Conservation (phyloP, 306 rosid species). For the Rubus parviflorus region DNA sequence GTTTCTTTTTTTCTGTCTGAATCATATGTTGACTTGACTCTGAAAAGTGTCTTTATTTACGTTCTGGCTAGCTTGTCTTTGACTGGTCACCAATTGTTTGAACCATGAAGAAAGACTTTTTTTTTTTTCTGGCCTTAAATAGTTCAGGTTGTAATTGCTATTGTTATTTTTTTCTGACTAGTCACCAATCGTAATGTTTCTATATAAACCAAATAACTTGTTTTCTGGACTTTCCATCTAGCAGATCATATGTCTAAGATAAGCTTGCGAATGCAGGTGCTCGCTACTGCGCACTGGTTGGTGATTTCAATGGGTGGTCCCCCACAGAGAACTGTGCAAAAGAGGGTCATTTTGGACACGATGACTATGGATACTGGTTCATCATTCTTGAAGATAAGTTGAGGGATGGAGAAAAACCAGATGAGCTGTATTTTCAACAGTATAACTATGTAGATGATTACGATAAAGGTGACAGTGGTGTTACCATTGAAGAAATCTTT, state of each 20-base stretch:
- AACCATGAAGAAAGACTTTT: constrained; percentile 16
- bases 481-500: constrained; percentile 72
- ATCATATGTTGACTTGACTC: too few species aligned
- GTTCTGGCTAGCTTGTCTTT: constrained; percentile 20
- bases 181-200: background rate
- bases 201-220: background rate
- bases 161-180: too few species aligned
- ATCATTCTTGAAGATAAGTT: constrained; percentile 85
- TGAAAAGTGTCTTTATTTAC: background rate
- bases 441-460: constrained; percentile 86
- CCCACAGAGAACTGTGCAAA: constrained; percentile 85
- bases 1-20: background rate
- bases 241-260: constrained; percentile 24
- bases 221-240: constrained; percentile 15
- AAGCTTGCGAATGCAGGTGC: constrained; percentile 59
- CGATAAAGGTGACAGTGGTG: constrained; percentile 95
- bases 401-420: constrained; percentile 81
- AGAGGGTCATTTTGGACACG: constrained; percentile 88
- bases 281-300: constrained; percentile 85
- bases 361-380: constrained; percentile 97
- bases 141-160: background rate
- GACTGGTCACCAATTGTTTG: constrained; percentile 4
- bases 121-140: background rate
- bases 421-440: constrained; percentile 89
- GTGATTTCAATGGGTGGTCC: constrained; percentile 91